These are phyloP conservation scores for Wickerhamiella dianesei DNA, from an alignment of 805 yeast species.

Conservation along the genomic window DNA sequence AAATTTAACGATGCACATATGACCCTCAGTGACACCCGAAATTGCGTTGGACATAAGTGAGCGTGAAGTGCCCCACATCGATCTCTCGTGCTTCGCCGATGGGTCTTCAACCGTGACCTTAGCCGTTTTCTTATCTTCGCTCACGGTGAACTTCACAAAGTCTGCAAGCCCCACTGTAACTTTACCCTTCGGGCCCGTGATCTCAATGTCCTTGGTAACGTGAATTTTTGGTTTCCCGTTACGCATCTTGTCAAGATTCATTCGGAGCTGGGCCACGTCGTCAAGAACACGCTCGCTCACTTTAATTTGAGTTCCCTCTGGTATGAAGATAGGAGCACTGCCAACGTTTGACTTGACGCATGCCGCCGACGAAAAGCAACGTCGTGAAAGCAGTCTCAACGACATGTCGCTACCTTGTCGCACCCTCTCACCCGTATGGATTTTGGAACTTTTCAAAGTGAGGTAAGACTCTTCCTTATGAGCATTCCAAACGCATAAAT, in stretches of 20 bases:
- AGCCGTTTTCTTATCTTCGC: slow-evolving; percentile 27
- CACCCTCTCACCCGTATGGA: too few species aligned
- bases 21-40: slow-evolving; percentile 87
- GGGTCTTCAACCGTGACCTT: slow-evolving; percentile 46
- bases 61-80: slow-evolving; percentile 94
- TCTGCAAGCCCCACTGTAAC: slow-evolving; percentile 55
- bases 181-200: slow-evolving; percentile 69
- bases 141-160: slow-evolving; percentile 37
- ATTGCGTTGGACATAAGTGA: slow-evolving; percentile 63
- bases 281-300: slow-evolving; percentile 22
- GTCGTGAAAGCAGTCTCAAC: neutral
- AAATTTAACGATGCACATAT: slow-evolving; percentile 68
- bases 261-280: slow-evolving; percentile 27
- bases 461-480: neutral
- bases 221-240: slow-evolving; percentile 50
- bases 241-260: slow-evolving; percentile 46
- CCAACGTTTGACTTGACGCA: slow-evolving; percentile 42
- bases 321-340: slow-evolving; percentile 55
- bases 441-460: neutral
- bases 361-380: slow-evolving; percentile 12
- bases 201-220: slow-evolving; percentile 44
- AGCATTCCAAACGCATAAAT: neutral
- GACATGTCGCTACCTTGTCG: neutral
- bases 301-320: slow-evolving; percentile 43
- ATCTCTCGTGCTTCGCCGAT: slow-evolving; percentile 49